Percentiles rank a stretch among this genome's conserved stretches.
These are phyloP conservation scores for Vanderwaltozyma polyspora DNA, from an alignment of 805 yeast species.

Conservation along the genomic window DNA sequence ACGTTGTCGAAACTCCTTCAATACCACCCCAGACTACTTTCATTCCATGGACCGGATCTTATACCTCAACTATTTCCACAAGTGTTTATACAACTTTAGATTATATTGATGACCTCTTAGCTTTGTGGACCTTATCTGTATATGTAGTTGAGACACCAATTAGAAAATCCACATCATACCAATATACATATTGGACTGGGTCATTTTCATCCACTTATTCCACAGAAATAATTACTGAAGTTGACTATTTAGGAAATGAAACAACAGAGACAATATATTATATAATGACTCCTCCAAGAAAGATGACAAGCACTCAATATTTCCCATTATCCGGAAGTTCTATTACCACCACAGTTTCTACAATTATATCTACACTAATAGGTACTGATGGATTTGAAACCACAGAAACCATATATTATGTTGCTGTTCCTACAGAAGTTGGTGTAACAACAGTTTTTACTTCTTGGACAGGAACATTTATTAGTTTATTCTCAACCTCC, in stretches of 20 bases:
- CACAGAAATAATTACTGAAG: background rate
- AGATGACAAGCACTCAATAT: no score
- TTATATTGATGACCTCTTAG: background rate
- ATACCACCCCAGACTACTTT: no score
- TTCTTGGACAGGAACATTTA: no score
- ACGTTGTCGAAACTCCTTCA: background rate
- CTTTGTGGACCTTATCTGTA: background rate
- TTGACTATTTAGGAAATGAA: background rate
- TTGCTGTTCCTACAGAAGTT: no score
- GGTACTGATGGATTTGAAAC: no score
- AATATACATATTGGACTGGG: background rate
- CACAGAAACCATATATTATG: no score
- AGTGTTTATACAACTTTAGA: background rate
- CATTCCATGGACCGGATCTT: no score
- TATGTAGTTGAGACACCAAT: background rate
- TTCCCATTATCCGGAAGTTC: no score
- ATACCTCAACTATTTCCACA: constrained; percentile 4
- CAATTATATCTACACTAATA: no score
- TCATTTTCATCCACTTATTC: background rate
- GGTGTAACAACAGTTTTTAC: background rate
- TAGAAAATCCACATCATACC: background rate
- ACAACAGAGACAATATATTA: background rate
- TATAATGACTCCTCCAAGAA: background rate
- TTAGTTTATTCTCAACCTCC: no score
- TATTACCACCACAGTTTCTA: no score